A percentile compares a stretch with the other conserved stretches of the same genome.
Evolutionary conservation across 2,329 filamentous ascomycete genomes (phyloP).

Genomic region (Paraphoma sp.): DNA sequence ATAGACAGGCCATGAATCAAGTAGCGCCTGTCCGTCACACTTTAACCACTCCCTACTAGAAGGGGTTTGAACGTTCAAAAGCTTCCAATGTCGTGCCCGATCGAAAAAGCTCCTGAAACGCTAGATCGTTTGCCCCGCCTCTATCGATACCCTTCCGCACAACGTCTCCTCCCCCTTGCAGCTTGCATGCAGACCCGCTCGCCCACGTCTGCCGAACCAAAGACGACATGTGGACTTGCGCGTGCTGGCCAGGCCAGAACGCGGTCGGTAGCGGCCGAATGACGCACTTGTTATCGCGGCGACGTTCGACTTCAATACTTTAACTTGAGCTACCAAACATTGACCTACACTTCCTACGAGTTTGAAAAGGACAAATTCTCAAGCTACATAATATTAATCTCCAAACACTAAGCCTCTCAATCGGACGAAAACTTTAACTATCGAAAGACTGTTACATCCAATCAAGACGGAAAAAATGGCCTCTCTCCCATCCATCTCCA

Average conservation of each 20-base stretch:
- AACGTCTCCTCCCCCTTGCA: slow-evolving; percentile 28
- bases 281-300: slow-evolving; percentile 9
- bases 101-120: background rate
- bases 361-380: no score
- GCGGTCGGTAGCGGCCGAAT: slow-evolving; percentile 37
- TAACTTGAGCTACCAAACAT: background rate
- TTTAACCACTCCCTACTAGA: no score
- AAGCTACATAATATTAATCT: no score
- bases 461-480: slow-evolving; percentile 23
- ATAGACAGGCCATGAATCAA: no score
- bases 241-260: slow-evolving; percentile 1
- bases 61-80: no score
- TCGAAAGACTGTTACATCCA: background rate
- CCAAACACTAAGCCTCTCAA: background rate
- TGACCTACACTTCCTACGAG: no score
- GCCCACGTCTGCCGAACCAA: background rate
- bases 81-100: no score
- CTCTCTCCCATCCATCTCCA: slow-evolving; percentile 64
- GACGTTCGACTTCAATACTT: background rate
- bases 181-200: slow-evolving; percentile 23
- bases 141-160: slow-evolving; percentile 9
- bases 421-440: background rate
- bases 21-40: no score
- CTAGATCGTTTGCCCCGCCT: slow-evolving; percentile 12
- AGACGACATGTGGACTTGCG: background rate